These are phyloP conservation scores for Apostasia shenzhenica DNA, from an alignment of 106 monocot genomes.

Conservation along the genomic window DNA sequence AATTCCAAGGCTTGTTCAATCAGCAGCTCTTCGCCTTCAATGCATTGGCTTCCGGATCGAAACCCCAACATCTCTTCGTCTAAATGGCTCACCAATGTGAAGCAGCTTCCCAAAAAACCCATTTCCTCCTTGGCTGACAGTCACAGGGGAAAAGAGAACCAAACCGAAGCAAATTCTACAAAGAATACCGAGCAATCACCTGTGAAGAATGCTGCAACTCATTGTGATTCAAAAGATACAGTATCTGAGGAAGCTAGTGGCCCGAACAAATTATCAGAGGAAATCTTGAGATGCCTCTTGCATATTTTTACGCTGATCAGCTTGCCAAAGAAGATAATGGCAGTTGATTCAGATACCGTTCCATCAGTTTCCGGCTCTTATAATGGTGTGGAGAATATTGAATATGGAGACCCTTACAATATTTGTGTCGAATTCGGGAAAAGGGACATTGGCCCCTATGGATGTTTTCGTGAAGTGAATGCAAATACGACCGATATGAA, in stretches of 20 bases:
- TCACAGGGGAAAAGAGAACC: neutral
- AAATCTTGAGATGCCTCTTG: conserved; percentile 7
- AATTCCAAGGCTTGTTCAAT: neutral
- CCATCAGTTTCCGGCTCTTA: conserved; percentile 1
- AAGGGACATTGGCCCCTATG: conserved; percentile 35
- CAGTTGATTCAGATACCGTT: neutral
- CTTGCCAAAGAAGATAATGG: neutral
- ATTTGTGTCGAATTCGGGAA: conserved; percentile 49
- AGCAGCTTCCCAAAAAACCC: neutral
- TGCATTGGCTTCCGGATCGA: neutral
- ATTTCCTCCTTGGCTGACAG: neutral
- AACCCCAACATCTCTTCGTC: conserved; percentile 1
- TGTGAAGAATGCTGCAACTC: neutral
- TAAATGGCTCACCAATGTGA: neutral
- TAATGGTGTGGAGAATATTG: conserved; percentile 8
- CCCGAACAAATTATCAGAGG: conserved; percentile 9
- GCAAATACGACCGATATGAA: neutral
- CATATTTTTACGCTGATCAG: neutral
- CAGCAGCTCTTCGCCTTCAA: neutral
- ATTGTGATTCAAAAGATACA: neutral
- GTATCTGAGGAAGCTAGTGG: conserved; percentile 1
- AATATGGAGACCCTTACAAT: conserved; percentile 55
- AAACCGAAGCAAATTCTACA: neutral
- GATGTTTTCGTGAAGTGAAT: neutral
- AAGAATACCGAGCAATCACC: neutral